phyloP scores from a whole-genome alignment of 2,329 filamentous ascomycete genomes.

The Nemania sp. region DNA sequence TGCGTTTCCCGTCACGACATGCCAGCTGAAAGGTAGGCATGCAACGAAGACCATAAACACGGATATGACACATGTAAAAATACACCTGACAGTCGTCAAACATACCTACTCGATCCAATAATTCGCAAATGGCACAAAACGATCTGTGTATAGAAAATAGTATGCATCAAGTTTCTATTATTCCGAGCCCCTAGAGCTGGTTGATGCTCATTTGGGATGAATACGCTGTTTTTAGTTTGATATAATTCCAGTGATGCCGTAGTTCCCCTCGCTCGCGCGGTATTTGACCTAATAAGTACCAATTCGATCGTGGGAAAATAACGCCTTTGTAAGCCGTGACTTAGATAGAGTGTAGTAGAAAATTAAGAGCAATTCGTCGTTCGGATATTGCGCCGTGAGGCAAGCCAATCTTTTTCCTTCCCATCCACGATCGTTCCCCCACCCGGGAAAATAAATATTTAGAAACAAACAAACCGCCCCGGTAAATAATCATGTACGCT shows the following conservation, averaged over 20 bases:
- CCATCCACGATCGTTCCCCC: conserved; percentile 35
- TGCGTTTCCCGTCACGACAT: conserved; percentile 34
- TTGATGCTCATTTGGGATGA: neutral
- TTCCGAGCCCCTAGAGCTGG: conserved; percentile 21
- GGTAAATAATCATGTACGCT: conserved; percentile 42
- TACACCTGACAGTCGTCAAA: neutral
- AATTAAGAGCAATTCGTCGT: conserved; percentile 40
- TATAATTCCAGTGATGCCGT: conserved; percentile 19
- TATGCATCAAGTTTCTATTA: conserved; percentile 11
- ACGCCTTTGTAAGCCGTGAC: conserved; percentile 26
- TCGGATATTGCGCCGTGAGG: conserved; percentile 52
- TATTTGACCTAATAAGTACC: conserved; percentile 26
- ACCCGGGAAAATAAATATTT: conserved; percentile 28
- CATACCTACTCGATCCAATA: neutral
- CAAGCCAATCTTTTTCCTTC: conserved; percentile 52
- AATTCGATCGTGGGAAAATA: conserved; percentile 30
- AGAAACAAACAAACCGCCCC: conserved; percentile 26
- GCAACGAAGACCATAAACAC: neutral
- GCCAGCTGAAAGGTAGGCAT: conserved; percentile 17
- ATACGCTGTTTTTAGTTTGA: conserved; percentile 21
- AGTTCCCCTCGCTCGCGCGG: conserved; percentile 29
- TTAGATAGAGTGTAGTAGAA: conserved; percentile 38
- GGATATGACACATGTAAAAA: neutral
- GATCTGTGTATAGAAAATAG: conserved; percentile 20
- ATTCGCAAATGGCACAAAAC: neutral